These are phyloP conservation scores for Coemansia sp. DNA, from an alignment of 192 early-diverging fungal species.

Conservation along the genomic window DNA sequence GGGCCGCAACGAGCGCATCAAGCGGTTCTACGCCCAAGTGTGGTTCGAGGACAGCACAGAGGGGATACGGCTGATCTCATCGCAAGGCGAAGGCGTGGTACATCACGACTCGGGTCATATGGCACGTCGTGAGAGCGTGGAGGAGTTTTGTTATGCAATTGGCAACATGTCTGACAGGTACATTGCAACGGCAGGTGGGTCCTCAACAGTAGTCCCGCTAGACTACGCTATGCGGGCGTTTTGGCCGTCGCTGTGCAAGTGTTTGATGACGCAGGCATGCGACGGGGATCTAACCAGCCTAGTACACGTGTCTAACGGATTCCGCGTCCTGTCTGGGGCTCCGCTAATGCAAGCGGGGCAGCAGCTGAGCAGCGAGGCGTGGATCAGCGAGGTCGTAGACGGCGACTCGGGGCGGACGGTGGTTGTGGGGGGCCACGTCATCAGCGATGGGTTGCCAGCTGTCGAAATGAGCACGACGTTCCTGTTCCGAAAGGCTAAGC, in stretches of 20 bases:
- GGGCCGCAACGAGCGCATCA: slow-evolving; percentile 74
- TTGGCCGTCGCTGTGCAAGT: slow-evolving; percentile 80
- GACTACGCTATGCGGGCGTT: slow-evolving; percentile 68
- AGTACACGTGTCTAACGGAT: slow-evolving; percentile 93
- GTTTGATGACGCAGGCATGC: slow-evolving; percentile 88
- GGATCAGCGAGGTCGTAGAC: slow-evolving; percentile 83
- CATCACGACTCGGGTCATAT: slow-evolving; percentile 70
- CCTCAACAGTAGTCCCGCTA: slow-evolving; percentile 75
- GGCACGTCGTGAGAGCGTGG: slow-evolving; percentile 82
- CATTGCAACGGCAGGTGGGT: slow-evolving; percentile 84
- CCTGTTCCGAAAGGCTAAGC: slow-evolving; percentile 87
- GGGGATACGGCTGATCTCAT: slow-evolving; percentile 52
- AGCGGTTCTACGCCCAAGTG: slow-evolving; percentile 56
- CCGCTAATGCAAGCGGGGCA: slow-evolving; percentile 80
- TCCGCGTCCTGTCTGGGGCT: slow-evolving; percentile 73
- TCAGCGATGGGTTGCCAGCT: slow-evolving; percentile 72
- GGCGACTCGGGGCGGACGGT: slow-evolving; percentile 84
- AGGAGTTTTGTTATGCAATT: slow-evolving; percentile 62
- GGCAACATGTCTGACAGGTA: slow-evolving; percentile 79
- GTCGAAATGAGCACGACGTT: slow-evolving; percentile 87
- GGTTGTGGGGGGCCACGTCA: slow-evolving; percentile 81
- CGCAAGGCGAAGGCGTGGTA: slow-evolving; percentile 29
- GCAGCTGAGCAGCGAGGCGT: slow-evolving; percentile 76
- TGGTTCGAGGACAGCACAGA: slow-evolving; percentile 70
- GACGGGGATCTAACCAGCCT: slow-evolving; percentile 89